phyloP scores from a whole-genome alignment of 23 red algal species.

The Agarophyton chilense region DNA sequence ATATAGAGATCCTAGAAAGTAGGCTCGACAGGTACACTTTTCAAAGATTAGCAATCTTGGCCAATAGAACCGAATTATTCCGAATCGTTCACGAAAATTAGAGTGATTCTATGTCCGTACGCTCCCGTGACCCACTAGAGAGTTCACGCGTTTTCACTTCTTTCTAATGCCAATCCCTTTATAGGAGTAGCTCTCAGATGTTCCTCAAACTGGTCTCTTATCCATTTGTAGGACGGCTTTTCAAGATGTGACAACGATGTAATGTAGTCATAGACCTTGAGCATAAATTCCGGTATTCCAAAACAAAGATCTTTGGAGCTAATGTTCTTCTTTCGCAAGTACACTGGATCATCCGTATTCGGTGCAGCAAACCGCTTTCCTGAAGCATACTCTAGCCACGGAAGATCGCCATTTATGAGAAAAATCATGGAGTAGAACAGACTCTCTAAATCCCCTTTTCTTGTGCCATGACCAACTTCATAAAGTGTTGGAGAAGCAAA shows the following conservation, averaged over 20 bases:
- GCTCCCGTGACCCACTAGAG: background rate
- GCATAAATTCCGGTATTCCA: background rate
- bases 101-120: no score
- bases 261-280: background rate
- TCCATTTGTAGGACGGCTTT: background rate
- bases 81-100: no score
- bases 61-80: no score
- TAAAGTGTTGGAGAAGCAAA: background rate
- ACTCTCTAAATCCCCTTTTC: background rate
- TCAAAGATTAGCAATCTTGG: no score
- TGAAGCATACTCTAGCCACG: background rate
- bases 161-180: background rate
- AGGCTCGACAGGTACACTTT: no score
- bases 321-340: background rate
- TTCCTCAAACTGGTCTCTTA: background rate
- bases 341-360: background rate
- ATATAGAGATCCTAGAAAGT: no score
- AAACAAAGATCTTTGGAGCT: background rate
- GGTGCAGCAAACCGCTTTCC: background rate
- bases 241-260: background rate
- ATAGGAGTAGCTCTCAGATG: background rate
- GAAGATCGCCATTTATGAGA: background rate
- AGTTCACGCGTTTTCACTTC: background rate
- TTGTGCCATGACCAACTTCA: slow-evolving; percentile 8
- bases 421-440: slow-evolving; percentile 2